Evolutionary conservation across 768 basidiomycete genomes (phyloP).

Genomic region (Russula olivacea): DNA sequence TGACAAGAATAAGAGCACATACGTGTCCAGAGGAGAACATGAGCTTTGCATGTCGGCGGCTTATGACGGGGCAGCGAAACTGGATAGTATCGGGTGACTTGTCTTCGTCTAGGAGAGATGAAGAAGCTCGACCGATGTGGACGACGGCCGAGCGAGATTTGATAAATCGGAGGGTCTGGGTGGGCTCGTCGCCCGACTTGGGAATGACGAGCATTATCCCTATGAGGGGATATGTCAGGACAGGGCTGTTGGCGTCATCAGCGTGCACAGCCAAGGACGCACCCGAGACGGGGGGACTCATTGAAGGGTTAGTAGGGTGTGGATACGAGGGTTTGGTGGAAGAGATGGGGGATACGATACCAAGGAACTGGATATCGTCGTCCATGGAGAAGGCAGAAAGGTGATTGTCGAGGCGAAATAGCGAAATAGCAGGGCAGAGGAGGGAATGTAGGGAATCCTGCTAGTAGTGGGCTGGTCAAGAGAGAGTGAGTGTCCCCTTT

Average conservation of each 20-base stretch:
- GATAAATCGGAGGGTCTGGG: slow-evolving; percentile 47
- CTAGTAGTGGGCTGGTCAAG: neutral
- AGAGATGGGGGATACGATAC: slow-evolving; percentile 4
- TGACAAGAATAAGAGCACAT: slow-evolving; percentile 28
- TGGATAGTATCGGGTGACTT: slow-evolving; percentile 46
- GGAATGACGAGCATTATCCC: slow-evolving; percentile 58
- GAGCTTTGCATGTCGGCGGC: slow-evolving; percentile 73
- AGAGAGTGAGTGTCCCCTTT: slow-evolving; percentile 12
- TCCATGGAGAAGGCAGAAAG: slow-evolving; percentile 7
- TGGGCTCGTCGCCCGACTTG: slow-evolving; percentile 40
- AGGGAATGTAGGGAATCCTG: too few relatives aligned
- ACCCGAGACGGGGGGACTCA: slow-evolving; percentile 21
- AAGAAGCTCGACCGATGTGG: slow-evolving; percentile 62
- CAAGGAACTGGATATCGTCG: slow-evolving; percentile 23
- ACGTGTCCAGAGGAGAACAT: slow-evolving; percentile 67
- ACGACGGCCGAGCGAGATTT: slow-evolving; percentile 47
- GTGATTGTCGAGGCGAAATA: neutral
- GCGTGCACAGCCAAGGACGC: neutral
- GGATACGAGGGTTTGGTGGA: slow-evolving; percentile 1
- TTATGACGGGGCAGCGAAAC: slow-evolving; percentile 75
- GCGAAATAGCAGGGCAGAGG: neutral
- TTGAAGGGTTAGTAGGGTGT: neutral
- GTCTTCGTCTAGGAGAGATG: slow-evolving; percentile 39
- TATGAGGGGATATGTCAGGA: slow-evolving; percentile 29
- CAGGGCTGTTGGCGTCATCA: neutral